phyloP scores from a whole-genome alignment of 148 eudicot species.

The Rheum nobile region DNA sequence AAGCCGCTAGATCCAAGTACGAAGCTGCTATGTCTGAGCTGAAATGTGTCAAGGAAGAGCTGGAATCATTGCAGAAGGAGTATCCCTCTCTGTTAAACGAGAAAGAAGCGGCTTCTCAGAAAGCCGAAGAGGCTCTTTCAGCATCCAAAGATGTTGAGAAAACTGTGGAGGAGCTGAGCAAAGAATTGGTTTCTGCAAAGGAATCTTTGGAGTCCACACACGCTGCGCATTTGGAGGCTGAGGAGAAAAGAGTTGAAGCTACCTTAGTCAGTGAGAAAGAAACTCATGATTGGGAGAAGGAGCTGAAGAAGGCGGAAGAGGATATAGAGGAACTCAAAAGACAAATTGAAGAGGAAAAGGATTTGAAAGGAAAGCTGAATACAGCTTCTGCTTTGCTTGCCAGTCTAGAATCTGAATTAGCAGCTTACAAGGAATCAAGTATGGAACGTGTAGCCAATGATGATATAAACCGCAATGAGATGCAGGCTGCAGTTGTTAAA shows the following conservation, averaged over 20 bases:
- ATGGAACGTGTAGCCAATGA: slow-evolving; percentile 27
- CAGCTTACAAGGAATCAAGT: slow-evolving; percentile 58
- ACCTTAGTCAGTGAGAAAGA: slow-evolving; percentile 75
- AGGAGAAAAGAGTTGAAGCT: slow-evolving; percentile 81
- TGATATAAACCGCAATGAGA: slow-evolving; percentile 11
- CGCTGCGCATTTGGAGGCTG: slow-evolving; percentile 74
- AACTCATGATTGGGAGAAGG: slow-evolving; percentile 54
- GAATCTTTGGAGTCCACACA: slow-evolving; percentile 67
- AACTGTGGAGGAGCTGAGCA: slow-evolving; percentile 67
- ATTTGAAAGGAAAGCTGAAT: slow-evolving; percentile 51
- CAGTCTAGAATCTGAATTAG: slow-evolving; percentile 35
- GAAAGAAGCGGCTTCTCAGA: slow-evolving; percentile 50
- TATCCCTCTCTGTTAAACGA: slow-evolving; percentile 38
- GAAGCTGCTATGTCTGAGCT: slow-evolving; percentile 53
- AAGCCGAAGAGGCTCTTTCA: slow-evolving; percentile 54
- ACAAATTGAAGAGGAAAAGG: slow-evolving; percentile 47
- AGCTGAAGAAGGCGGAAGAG: slow-evolving; percentile 65
- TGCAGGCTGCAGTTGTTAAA: slow-evolving; percentile 42
- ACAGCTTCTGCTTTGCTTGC: slow-evolving; percentile 42
- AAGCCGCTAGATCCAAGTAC: slow-evolving; percentile 63
- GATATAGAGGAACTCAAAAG: slow-evolving; percentile 50
- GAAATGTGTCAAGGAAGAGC: slow-evolving; percentile 37
- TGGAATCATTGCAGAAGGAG: slow-evolving; percentile 41
- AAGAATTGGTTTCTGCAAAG: slow-evolving; percentile 66
- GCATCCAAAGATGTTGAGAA: slow-evolving; percentile 64